A percentile compares a stretch with the other conserved stretches of the same genome.
phyloP scores from a whole-genome alignment of 2,329 filamentous ascomycete species.

The Ustulina deusta region DNA sequence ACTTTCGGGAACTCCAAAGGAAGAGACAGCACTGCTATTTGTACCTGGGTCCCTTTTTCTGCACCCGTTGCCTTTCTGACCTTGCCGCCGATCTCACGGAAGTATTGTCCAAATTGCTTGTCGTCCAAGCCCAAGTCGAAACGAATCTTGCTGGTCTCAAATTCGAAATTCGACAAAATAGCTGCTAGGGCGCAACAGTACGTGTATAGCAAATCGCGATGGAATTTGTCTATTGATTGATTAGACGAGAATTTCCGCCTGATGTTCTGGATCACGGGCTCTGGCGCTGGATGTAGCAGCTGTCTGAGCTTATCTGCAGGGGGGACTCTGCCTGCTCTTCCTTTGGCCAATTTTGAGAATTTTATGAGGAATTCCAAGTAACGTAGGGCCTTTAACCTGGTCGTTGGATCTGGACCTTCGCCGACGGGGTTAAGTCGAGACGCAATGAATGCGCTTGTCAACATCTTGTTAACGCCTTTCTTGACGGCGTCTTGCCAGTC shows the following conservation, averaged over 20 bases:
- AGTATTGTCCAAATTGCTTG: slow-evolving; percentile 78
- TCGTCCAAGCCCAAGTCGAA: slow-evolving; percentile 79
- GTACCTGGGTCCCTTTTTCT: slow-evolving; percentile 65
- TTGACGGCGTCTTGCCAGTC: slow-evolving; percentile 79
- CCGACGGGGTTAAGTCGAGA: slow-evolving; percentile 67
- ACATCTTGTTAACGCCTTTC: slow-evolving; percentile 66
- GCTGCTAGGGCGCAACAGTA: slow-evolving; percentile 78
- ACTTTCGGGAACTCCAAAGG: slow-evolving; percentile 85
- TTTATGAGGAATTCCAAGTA: slow-evolving; percentile 70
- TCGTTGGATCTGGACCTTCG: slow-evolving; percentile 64
- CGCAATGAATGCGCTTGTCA: slow-evolving; percentile 74
- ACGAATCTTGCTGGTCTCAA: slow-evolving; percentile 76
- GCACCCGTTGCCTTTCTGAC: slow-evolving; percentile 72
- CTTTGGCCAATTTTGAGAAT: slow-evolving; percentile 62
- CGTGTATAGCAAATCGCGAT: slow-evolving; percentile 77
- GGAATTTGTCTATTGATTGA: slow-evolving; percentile 75
- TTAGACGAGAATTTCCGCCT: slow-evolving; percentile 75
- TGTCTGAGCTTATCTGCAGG: slow-evolving; percentile 71
- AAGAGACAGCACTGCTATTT: slow-evolving; percentile 77
- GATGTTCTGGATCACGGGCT: slow-evolving; percentile 73
- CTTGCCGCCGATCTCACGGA: slow-evolving; percentile 79
- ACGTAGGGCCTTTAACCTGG: slow-evolving; percentile 68
- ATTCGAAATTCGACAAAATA: slow-evolving; percentile 78
- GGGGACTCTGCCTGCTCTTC: slow-evolving; percentile 66
- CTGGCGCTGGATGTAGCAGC: slow-evolving; percentile 67